A percentile compares a stretch with the other conserved stretches of the same genome.
Conservation (phyloP, 345 rosid genomes). For the Populus deltoides region DNA sequence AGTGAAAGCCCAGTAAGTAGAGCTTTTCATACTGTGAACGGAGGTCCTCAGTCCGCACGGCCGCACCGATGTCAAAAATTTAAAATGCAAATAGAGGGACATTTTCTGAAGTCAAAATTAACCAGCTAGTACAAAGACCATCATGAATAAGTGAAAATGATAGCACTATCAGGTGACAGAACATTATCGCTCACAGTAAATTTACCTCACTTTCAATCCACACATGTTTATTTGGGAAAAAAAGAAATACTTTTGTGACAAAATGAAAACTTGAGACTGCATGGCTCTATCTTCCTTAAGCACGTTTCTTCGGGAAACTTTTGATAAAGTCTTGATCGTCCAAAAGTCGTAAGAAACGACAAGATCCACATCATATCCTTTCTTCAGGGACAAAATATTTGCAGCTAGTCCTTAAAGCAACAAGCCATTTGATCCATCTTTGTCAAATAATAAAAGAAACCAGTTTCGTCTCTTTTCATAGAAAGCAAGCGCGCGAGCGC, state of each 20-base stretch:
- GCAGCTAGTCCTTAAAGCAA: background rate
- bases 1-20: background rate
- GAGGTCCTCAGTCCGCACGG: background rate
- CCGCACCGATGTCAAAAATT: background rate
- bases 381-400: background rate
- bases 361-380: background rate
- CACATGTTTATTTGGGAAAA: background rate
- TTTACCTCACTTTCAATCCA: conserved; percentile 6
- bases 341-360: background rate
- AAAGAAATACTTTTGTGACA: background rate
- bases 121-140: background rate
- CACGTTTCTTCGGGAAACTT: conserved; percentile 2
- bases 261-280: background rate
- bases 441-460: background rate
- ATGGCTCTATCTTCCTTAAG: background rate
- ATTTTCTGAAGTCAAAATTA: background rate
- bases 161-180: background rate
- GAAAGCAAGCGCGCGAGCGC: background rate
- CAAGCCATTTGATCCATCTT: background rate
- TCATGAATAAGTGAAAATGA: background rate
- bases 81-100: background rate
- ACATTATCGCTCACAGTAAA: background rate
- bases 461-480: background rate
- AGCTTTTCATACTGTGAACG: background rate
- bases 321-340: conserved; percentile 9